Conservation (phyloP, 352 stramenopile genomes). For the Pseudoperonospora humuli region DNA sequence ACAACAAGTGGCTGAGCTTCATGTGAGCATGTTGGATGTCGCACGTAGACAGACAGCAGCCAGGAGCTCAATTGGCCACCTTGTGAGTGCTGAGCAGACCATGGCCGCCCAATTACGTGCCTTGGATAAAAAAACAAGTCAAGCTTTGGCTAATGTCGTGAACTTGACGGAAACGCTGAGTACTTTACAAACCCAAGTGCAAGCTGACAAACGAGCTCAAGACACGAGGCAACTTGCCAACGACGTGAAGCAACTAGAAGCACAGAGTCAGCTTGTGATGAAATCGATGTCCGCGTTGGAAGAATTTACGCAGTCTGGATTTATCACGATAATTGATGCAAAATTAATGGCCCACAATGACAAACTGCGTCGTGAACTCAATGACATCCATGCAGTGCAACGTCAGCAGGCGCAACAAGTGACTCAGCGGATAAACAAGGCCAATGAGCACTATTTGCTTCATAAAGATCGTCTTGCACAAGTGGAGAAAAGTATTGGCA, state of each 20-base stretch:
- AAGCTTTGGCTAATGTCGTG: slow-evolving; percentile 14
- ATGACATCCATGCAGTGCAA: slow-evolving; percentile 10
- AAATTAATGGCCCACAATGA: slow-evolving; percentile 25
- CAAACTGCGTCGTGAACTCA: slow-evolving; percentile 21
- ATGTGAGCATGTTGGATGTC: slow-evolving; percentile 42
- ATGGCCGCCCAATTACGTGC: slow-evolving; percentile 20
- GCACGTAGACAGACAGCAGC: slow-evolving; percentile 39
- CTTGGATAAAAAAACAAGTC: slow-evolving; percentile 16
- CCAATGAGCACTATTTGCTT: slow-evolving; percentile 25
- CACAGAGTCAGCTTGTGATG: slow-evolving; percentile 21
- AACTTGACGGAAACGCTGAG: slow-evolving; percentile 14
- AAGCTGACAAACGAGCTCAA: slow-evolving; percentile 12
- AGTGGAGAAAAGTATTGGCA: slow-evolving; percentile 28
- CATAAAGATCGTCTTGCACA: slow-evolving; percentile 29
- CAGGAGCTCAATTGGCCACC: slow-evolving; percentile 33
- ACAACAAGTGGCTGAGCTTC: slow-evolving; percentile 37
- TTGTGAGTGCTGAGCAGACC: slow-evolving; percentile 26
- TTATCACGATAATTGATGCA: slow-evolving; percentile 29
- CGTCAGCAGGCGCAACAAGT: slow-evolving; percentile 22
- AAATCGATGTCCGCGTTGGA: slow-evolving; percentile 35
- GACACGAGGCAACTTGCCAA: slow-evolving; percentile 17
- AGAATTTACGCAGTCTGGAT: slow-evolving; percentile 31
- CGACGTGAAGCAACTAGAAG: slow-evolving; percentile 26
- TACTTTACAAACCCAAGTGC: slow-evolving; percentile 12
- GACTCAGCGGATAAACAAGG: slow-evolving; percentile 25